Conservation (phyloP, 2,329 filamentous ascomycete genomes). For the Furcasterigmium furcatum region DNA sequence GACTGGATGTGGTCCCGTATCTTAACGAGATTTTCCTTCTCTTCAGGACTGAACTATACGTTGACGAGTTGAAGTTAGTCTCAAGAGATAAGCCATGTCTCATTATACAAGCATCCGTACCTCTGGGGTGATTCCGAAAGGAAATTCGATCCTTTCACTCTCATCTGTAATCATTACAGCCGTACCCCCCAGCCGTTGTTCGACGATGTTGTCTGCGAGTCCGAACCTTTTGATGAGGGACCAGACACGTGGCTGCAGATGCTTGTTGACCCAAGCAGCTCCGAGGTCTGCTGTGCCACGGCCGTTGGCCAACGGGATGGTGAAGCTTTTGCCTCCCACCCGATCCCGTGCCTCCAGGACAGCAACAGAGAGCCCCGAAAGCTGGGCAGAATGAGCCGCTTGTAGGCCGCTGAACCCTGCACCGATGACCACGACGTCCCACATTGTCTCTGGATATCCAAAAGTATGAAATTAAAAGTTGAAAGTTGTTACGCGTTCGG, state of each 20-base stretch:
- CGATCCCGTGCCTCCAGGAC: conserved; percentile 38
- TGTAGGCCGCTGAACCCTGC: conserved; percentile 32
- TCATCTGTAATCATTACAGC: conserved; percentile 23
- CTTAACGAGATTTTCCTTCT: conserved; percentile 26
- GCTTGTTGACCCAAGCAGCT: conserved; percentile 21
- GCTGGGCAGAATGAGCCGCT: conserved; percentile 25
- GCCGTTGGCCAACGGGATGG: conserved; percentile 9
- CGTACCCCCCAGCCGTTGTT: conserved; percentile 23
- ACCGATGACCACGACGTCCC: conserved; percentile 31
- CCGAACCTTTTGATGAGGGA: conserved; percentile 14
- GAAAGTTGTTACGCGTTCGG: too few species aligned
- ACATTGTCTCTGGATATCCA: conserved; percentile 8
- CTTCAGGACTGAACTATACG: too few species aligned
- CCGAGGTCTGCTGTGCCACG: conserved; percentile 18
- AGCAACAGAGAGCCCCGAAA: conserved; percentile 24
- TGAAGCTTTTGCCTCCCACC: conserved; percentile 36
- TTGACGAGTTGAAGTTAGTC: too few species aligned
- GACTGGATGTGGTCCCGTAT: conserved; percentile 31
- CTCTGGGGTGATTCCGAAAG: conserved; percentile 26
- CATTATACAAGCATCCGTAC: conserved; percentile 10
- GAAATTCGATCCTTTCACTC: conserved; percentile 21
- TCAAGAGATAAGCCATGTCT: conserved; percentile 16
- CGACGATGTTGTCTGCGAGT: conserved; percentile 17
- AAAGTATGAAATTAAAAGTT: too few species aligned
- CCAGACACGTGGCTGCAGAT: conserved; percentile 14